Base-by-base conservation (phyloP, 352 stramenopile species). In the Lagenidium giganteum region DNA sequence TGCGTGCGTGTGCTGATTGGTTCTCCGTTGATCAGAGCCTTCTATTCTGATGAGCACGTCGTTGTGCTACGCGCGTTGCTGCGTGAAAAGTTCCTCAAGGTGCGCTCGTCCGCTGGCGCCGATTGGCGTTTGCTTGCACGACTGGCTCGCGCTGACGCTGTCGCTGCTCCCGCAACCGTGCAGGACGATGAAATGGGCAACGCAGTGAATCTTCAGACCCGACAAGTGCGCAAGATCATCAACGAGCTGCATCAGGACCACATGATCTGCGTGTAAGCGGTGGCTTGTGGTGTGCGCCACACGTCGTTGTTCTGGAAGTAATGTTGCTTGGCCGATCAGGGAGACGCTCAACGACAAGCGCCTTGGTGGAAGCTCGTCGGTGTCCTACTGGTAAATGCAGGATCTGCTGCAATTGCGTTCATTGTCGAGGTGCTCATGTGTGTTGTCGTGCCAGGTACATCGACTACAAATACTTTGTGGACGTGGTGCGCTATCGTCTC, bases 401-500 rank as follows among this genome's bases (percentile, higher is more conserved):
- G 5, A 5, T 50, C 28, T 32, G 28, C 9, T 14, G 14, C 9
- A 32, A 9, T 32, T 9, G 28, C 28, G n/a, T n/a, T n/a, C n/a
- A n/a, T n/a, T n/a, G n/a, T n/a, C n/a, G n/a, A n/a, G n/a, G n/a
- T n/a, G n/a, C n/a, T n/a, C n/a, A n/a, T n/a, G n/a, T n/a, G n/a
- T 31, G 8, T 36, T 47, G 25, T 26, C 8, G n/a, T 21, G 28
- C 17, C 46, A 77, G 58, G 59, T 93, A 95, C 65, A 95, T 95
- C 64, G 83, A 95, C 69, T 95, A 93, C 75, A 95, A 95, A 57
- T 91, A 95, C 59, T 93, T 95, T 63, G 79, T 92, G 33, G 81
- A 95, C 48, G 81, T 95, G 44, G 79, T 95, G 45, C 78, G 88
- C 53, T 95, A 87, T 47, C 80, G 83, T 9, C 63, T 95, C 16